Evolutionary conservation across 2,329 filamentous ascomycete genomes (phyloP).

Genomic region (Diplodia mutila): DNA sequence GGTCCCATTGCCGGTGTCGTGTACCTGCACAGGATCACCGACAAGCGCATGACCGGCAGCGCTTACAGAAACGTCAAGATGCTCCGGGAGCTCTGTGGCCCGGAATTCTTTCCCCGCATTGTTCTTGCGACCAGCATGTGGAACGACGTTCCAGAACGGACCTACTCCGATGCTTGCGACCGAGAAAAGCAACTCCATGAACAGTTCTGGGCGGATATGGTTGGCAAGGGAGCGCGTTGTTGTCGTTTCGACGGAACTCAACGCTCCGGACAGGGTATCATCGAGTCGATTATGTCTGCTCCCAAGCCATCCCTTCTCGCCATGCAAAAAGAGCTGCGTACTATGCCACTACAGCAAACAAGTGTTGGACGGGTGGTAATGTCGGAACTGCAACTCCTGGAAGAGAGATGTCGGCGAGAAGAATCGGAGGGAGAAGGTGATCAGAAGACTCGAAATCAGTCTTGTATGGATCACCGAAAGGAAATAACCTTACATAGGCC

Average conservation of each 20-base stretch:
- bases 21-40: conserved; percentile 50
- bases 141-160: background rate
- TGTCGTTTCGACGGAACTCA: background rate
- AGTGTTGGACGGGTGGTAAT: background rate
- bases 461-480: background rate
- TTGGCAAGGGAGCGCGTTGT: background rate
- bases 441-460: background rate
- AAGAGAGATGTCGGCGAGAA: background rate
- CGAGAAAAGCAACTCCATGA: background rate
- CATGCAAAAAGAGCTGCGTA: background rate
- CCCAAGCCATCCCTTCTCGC: background rate
- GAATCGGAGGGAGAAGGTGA: background rate
- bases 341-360: background rate
- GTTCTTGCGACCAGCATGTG: background rate
- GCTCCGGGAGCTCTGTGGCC: conserved; percentile 49
- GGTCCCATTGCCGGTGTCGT: conserved; percentile 48
- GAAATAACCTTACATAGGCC: background rate
- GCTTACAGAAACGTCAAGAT: conserved; percentile 46
- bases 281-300: background rate
- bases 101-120: conserved; percentile 28
- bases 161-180: too few species aligned
- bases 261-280: background rate
- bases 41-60: conserved; percentile 45
- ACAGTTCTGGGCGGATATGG: background rate
- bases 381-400: background rate